These are phyloP conservation scores for Blastobotrys persicus DNA, from an alignment of 1,139 yeast genomes.

Conservation along the genomic window DNA sequence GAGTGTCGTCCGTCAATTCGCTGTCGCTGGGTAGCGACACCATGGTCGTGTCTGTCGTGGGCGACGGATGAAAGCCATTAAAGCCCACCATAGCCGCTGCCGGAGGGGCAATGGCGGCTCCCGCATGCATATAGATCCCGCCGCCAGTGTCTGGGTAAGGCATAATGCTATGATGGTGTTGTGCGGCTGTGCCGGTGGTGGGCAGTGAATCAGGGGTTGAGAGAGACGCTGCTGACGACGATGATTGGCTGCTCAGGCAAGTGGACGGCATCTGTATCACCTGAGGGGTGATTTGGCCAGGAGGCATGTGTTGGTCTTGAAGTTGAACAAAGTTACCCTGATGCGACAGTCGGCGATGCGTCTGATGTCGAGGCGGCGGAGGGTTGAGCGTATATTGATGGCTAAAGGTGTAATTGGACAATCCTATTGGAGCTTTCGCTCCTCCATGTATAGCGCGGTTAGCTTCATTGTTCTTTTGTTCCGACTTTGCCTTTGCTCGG, in stretches of 20 bases:
- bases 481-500: constrained; percentile 31
- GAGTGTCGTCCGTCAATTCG: constrained; percentile 12
- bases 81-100: constrained; percentile 3
- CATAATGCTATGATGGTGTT: constrained; percentile 5
- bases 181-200: constrained; percentile 8
- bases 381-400: constrained; percentile 15
- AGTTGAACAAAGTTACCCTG: constrained; percentile 11
- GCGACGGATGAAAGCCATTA: not conserved
- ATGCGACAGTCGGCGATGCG: constrained; percentile 11
- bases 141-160: not conserved
- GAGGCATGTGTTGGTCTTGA: constrained; percentile 8
- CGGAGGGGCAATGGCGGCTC: not conserved
- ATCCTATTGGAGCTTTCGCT: too few species aligned
- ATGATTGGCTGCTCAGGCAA: constrained; percentile 9
- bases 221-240: constrained; percentile 3
- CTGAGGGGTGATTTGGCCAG: constrained; percentile 18
- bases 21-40: constrained; percentile 8
- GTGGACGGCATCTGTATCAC: constrained; percentile 20
- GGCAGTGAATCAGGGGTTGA: constrained; percentile 5
- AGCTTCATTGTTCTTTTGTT: constrained; percentile 1
- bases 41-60: too few species aligned
- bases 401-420: constrained; percentile 6
- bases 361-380: constrained; percentile 16
- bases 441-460: not conserved
- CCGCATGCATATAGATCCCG: not conserved